Percentiles rank a stretch among this genome's conserved stretches.
Conservation (phyloP, 106 monocot genomes). For the Platanthera zijinensis region DNA sequence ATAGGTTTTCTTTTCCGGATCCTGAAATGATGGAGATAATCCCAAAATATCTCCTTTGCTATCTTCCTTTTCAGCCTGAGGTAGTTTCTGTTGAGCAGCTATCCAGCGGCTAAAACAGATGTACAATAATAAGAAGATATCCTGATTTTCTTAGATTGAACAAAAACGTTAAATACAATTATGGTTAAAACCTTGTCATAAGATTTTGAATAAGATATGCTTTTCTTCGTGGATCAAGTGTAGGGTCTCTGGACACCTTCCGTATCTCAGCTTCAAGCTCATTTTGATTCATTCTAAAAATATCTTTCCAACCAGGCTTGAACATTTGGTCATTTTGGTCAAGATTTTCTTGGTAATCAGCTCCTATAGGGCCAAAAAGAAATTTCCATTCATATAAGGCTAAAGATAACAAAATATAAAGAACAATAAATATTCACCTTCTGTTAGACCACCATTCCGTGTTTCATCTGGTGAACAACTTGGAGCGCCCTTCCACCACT, state of each 20-base stretch:
- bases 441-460: constrained; percentile 17
- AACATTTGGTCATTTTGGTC: constrained; percentile 82
- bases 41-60: constrained; percentile 34
- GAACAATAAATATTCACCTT: constrained; percentile 25
- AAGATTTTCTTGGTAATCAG: constrained; percentile 59
- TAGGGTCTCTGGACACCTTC: constrained; percentile 80
- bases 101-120: constrained; percentile 69
- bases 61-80: constrained; percentile 34
- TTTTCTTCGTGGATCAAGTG: constrained; percentile 96
- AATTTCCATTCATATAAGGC: neutral
- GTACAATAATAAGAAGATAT: neutral
- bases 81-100: constrained; percentile 91
- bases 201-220: constrained; percentile 98
- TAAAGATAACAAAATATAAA: neutral
- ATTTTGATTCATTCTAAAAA: constrained; percentile 96
- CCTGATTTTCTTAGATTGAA: neutral
- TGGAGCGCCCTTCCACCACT: constrained; percentile 82
- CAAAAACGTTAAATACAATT: constrained; percentile 10
- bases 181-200: constrained; percentile 75
- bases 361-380: constrained; percentile 21
- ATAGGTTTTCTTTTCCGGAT: constrained; percentile 66
- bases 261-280: constrained; percentile 92
- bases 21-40: constrained; percentile 73
- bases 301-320: constrained; percentile 99
- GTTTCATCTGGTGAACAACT: constrained; percentile 26